Conservation (phyloP, 148 eudicot species). For the Vaccinium corymbosum region DNA sequence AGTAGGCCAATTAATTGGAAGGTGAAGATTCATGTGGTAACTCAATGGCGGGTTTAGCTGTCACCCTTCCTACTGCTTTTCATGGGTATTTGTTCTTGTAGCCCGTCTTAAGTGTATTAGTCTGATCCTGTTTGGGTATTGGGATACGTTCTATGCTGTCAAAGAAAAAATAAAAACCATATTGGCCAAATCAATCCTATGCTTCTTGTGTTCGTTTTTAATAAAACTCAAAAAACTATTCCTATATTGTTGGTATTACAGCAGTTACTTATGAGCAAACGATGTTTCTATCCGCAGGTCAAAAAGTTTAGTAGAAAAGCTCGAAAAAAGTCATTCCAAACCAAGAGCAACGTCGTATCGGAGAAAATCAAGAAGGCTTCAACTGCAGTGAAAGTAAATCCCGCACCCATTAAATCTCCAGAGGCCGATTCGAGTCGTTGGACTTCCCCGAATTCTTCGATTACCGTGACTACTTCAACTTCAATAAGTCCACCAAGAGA, state of each 20-base stretch:
- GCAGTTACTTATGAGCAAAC: not conserved
- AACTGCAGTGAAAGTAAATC: not conserved
- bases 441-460: not conserved
- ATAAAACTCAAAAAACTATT: not conserved
- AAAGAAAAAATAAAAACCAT: not conserved
- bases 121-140: too few species aligned
- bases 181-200: not conserved
- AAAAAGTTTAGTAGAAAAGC: conserved; percentile 21
- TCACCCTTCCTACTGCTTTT: too few species aligned
- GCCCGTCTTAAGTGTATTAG: too few species aligned
- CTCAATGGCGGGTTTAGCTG: too few species aligned
- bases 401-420: not conserved
- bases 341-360: not conserved
- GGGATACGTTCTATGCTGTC: too few species aligned
- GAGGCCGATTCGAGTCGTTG: not conserved
- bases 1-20: too few species aligned
- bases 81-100: too few species aligned
- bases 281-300: not conserved
- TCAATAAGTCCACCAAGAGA: not conserved
- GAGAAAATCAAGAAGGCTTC: conserved; percentile 5
- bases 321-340: not conserved
- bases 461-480: not conserved
- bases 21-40: too few species aligned
- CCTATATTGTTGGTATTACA: not conserved
- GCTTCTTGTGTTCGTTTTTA: not conserved